These are phyloP conservation scores for Backusella luteola DNA, from an alignment of 192 early-diverging fungal species.

Conservation along the genomic window DNA sequence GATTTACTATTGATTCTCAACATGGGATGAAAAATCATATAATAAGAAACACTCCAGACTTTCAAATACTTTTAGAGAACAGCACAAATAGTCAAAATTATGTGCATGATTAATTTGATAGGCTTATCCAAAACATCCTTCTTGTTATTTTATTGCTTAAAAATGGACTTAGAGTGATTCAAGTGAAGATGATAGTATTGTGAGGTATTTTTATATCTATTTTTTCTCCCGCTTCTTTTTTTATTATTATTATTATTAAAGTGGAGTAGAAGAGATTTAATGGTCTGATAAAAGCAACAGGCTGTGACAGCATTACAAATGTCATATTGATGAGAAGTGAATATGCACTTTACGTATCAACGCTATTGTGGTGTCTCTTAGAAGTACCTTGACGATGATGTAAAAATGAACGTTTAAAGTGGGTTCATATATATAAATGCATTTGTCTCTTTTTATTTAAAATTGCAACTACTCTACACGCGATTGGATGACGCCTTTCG, in stretches of 20 bases:
- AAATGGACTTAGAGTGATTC: not conserved
- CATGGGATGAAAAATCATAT: not conserved
- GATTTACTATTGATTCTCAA: not conserved
- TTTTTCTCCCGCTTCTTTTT: not conserved
- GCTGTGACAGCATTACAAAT: no score
- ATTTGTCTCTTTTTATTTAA: no score
- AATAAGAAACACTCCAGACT: not conserved
- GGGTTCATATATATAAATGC: no score
- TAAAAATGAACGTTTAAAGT: no score
- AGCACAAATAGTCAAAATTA: not conserved
- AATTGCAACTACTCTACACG: no score
- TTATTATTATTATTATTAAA: not conserved
- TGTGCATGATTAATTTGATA: not conserved
- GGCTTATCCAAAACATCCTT: not conserved
- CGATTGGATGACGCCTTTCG: no score
- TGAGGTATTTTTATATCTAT: not conserved
- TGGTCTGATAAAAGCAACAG: not conserved
- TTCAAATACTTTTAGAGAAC: not conserved
- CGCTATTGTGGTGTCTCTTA: no score
- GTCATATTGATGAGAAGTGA: no score
- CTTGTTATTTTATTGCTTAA: not conserved
- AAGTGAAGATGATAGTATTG: not conserved
- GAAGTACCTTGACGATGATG: no score
- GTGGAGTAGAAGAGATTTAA: not conserved
- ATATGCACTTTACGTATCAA: no score